These are phyloP conservation scores for Kokia cookei DNA, from an alignment of 441 rosid species.

Conservation along the genomic window DNA sequence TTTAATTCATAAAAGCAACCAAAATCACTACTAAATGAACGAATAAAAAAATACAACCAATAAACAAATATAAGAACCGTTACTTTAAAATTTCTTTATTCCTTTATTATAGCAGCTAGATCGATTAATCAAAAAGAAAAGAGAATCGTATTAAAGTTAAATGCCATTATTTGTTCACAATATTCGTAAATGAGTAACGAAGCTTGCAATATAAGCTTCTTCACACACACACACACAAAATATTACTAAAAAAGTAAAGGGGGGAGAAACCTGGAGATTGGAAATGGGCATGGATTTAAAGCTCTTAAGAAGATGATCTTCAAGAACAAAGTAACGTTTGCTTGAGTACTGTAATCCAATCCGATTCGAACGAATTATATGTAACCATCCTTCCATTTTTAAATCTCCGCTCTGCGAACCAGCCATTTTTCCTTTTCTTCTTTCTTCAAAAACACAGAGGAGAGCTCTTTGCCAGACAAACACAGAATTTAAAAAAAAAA, in stretches of 20 bases:
- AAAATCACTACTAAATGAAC: background rate
- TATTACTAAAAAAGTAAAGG: background rate
- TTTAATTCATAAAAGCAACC: background rate
- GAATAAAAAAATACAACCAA: background rate
- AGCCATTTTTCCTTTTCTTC: conserved; percentile 22
- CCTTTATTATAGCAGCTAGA: background rate
- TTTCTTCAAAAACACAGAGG: background rate
- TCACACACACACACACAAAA: background rate
- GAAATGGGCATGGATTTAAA: conserved; percentile 69
- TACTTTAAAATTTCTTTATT: background rate
- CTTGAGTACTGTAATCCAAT: conserved; percentile 82
- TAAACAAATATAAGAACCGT: background rate
- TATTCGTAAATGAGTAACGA: background rate
- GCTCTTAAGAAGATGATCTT: conserved; percentile 69
- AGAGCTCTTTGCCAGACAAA: background rate
- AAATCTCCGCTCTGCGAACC: conserved; percentile 22
- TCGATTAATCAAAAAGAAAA: background rate
- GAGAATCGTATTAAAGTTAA: background rate
- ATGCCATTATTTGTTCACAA: background rate
- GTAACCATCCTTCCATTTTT: conserved; percentile 91
- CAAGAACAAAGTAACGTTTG: conserved; percentile 80
- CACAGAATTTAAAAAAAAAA: background rate
- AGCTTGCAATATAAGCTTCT: background rate
- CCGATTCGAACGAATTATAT: conserved; percentile 70
- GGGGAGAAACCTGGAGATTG: conserved; percentile 39